phyloP scores from a whole-genome alignment of 163 green algal species.

The Scenedesmus sp. region DNA sequence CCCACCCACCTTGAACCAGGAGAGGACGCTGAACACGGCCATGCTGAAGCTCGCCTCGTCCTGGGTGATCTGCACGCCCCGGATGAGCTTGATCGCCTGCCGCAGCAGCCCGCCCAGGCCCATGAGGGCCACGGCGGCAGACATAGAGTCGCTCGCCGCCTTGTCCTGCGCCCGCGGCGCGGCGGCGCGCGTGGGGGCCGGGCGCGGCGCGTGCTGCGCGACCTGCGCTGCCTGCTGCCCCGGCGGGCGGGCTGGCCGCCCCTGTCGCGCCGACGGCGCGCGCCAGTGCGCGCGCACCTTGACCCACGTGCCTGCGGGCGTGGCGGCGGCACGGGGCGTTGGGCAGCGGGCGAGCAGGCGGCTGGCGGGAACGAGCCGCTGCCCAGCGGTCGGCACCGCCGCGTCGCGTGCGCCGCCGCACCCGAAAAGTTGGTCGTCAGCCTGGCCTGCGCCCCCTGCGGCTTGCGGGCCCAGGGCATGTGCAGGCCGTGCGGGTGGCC shows the following conservation, averaged over 20 bases:
- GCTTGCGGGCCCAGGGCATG: too few relatives aligned
- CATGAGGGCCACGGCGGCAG: constrained; percentile 29
- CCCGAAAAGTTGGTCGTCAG: constrained; percentile 20
- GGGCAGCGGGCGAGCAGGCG: too few relatives aligned
- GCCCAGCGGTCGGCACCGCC: too few relatives aligned
- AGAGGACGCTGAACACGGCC: constrained; percentile 33
- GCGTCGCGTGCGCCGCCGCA: too few relatives aligned
- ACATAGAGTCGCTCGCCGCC: constrained; percentile 14
- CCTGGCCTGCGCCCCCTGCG: neutral
- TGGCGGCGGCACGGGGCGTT: too few relatives aligned
- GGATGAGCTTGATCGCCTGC: constrained; percentile 42
- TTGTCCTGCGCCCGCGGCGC: constrained; percentile 45
- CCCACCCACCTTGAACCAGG: constrained; percentile 40
- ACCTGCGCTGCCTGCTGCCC: too few relatives aligned
- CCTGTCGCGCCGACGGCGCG: too few relatives aligned
- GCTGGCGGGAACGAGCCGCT: too few relatives aligned
- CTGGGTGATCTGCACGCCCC: constrained; percentile 29
- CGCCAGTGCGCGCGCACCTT: constrained; percentile 15
- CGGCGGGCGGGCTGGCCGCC: too few relatives aligned
- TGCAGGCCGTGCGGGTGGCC: too few relatives aligned
- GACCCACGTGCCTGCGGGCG: constrained; percentile 25
- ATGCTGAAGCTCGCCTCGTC: constrained; percentile 27
- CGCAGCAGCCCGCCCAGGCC: constrained; percentile 30
- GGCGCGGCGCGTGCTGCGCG: too few relatives aligned
- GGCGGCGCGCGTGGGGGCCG: too few relatives aligned